Evolutionary conservation across 805 yeast genomes (phyloP).

Genomic region (Kodamaea fukazawae): DNA sequence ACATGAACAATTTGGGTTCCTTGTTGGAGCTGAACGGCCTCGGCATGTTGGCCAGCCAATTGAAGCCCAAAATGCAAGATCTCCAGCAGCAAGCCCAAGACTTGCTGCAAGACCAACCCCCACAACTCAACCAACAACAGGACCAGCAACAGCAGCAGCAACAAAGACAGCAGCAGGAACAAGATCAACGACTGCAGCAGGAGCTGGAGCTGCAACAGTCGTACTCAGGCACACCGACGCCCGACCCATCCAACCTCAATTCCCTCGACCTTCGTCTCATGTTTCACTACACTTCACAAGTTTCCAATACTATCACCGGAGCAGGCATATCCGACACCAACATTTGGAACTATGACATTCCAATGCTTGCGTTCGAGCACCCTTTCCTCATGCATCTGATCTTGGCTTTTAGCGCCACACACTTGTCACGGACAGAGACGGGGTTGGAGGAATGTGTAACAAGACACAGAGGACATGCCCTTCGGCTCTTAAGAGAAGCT

Average conservation of each 20-base stretch:
- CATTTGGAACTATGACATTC: constrained; percentile 87
- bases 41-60: not conserved
- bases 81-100: not conserved
- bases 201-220: not conserved
- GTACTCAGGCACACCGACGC: not conserved
- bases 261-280: constrained; percentile 76
- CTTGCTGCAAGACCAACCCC: too few relatives aligned
- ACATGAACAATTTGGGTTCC: constrained; percentile 35
- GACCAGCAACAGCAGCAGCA: too few relatives aligned
- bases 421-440: constrained; percentile 70
- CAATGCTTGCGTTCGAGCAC: constrained; percentile 79
- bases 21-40: constrained; percentile 16
- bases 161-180: too few relatives aligned
- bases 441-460: constrained; percentile 81
- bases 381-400: constrained; percentile 92
- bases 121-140: too few relatives aligned
- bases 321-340: constrained; percentile 86
- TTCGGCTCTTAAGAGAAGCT: constrained; percentile 76
- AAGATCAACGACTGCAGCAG: too few relatives aligned
- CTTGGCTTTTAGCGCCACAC: constrained; percentile 89
- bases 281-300: constrained; percentile 83
- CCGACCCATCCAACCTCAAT: constrained; percentile 40
- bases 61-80: not conserved
- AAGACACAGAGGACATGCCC: constrained; percentile 82
- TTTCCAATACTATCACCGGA: constrained; percentile 81